Conservation (phyloP, 2,329 filamentous ascomycete genomes). For the Pestalotiopsis fici region DNA sequence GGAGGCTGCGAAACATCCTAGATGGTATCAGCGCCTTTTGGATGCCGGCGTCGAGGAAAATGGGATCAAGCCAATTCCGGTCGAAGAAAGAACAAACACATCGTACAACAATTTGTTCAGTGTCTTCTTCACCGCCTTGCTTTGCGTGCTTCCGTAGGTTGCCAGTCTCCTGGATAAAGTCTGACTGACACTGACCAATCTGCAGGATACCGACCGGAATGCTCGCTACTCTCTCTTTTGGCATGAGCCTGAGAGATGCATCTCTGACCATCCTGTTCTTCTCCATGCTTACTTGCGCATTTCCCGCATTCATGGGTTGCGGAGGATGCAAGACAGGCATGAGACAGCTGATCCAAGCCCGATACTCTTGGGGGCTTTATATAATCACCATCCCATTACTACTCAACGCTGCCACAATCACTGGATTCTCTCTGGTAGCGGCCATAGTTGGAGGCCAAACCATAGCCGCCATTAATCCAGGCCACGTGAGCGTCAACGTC, state of each 20-base stretch:
- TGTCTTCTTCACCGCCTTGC: constrained; percentile 59
- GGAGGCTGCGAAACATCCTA: constrained; percentile 28
- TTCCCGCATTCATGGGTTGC: constrained; percentile 56
- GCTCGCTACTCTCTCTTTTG: constrained; percentile 54
- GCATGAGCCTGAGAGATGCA: constrained; percentile 55
- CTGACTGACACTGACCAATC: constrained; percentile 4
- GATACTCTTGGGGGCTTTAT: constrained; percentile 59
- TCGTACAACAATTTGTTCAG: constrained; percentile 59
- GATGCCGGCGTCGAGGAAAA: constrained; percentile 52
- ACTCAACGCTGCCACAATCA: constrained; percentile 58
- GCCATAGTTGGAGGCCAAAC: constrained; percentile 57
- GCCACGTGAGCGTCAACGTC: constrained; percentile 49
- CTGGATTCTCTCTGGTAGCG: constrained; percentile 59
- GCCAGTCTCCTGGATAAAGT: background rate
- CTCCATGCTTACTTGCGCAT: constrained; percentile 50
- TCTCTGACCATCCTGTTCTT: constrained; percentile 63
- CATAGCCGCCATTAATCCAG: constrained; percentile 46
- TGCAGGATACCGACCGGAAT: constrained; percentile 58
- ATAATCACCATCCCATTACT: constrained; percentile 52
- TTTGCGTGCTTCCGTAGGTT: constrained; percentile 59
- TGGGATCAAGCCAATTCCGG: constrained; percentile 57
- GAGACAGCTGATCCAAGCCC: constrained; percentile 61
- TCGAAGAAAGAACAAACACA: constrained; percentile 53
- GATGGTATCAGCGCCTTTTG: constrained; percentile 43
- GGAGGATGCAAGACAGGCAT: constrained; percentile 58